Evolutionary conservation across 2,329 filamentous ascomycete species (phyloP).

Genomic region (Colletotrichum spaethianum): DNA sequence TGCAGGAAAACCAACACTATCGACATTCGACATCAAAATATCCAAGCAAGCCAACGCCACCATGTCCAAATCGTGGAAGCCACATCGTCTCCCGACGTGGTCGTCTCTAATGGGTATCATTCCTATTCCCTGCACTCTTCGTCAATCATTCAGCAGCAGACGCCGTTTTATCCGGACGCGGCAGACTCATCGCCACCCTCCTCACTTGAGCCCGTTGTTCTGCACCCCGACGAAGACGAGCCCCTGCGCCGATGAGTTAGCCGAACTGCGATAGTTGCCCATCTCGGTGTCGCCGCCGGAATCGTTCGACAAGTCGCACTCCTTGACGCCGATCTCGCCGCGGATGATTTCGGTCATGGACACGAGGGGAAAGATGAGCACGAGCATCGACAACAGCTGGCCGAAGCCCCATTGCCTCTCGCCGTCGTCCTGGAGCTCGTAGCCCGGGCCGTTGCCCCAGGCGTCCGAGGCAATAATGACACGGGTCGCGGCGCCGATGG

Average conservation of each 20-base stretch:
- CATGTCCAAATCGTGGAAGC: background rate
- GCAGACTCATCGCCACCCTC: background rate
- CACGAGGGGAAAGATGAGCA: conserved; percentile 72
- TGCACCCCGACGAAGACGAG: conserved; percentile 60
- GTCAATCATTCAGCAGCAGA: conserved; percentile 1
- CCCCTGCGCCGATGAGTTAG: conserved; percentile 55
- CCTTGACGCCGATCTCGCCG: conserved; percentile 59
- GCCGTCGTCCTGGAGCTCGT: conserved; percentile 64
- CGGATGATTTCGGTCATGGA: conserved; percentile 72
- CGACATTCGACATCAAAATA: background rate
- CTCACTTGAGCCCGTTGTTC: conserved; percentile 52
- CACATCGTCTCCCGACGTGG: background rate
- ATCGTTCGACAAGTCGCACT: conserved; percentile 18
- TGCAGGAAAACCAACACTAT: background rate
- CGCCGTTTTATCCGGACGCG: background rate
- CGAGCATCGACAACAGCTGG: conserved; percentile 71
- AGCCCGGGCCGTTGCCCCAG: conserved; percentile 65
- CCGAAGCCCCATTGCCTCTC: conserved; percentile 76
- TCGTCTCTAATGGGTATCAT: conserved; percentile 6
- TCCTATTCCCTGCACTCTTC: background rate
- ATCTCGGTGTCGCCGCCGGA: conserved; percentile 21
- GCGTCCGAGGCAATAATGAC: conserved; percentile 72
- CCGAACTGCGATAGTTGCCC: conserved; percentile 13
- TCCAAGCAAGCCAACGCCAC: background rate
- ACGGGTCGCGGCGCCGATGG: conserved; percentile 70